phyloP scores from a whole-genome alignment of 495 filamentous ascomycete genomes.

The Xylaria intraflava region DNA sequence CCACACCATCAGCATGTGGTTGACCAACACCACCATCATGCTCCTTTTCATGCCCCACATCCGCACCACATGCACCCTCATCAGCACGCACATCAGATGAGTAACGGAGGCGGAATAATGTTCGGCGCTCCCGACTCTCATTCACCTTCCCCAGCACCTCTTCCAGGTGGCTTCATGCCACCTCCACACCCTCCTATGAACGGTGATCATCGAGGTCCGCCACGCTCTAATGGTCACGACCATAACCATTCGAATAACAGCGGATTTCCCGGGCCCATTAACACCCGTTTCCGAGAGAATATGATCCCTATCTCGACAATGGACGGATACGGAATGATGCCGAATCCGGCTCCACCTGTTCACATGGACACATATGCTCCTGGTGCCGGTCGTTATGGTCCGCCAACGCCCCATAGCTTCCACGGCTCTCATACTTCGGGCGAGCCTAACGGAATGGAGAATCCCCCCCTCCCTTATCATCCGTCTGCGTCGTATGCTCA shows the following conservation, averaged over 20 bases:
- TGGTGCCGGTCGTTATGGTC: slow-evolving; percentile 31
- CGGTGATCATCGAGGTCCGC: slow-evolving; percentile 27
- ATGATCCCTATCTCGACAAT: slow-evolving; percentile 14
- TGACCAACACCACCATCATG: slow-evolving; percentile 14
- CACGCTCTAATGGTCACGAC: slow-evolving; percentile 25
- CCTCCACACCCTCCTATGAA: slow-evolving; percentile 28
- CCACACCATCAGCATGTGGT: slow-evolving; percentile 12
- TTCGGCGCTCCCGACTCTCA: slow-evolving; percentile 43
- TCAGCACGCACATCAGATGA: slow-evolving; percentile 33
- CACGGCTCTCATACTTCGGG: slow-evolving; percentile 47
- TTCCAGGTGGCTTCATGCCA: slow-evolving; percentile 27
- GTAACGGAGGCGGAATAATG: slow-evolving; percentile 38
- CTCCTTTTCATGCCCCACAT: slow-evolving; percentile 14
- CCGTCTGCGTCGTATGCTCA: slow-evolving; percentile 28
- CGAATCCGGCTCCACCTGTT: slow-evolving; percentile 29
- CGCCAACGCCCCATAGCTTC: slow-evolving; percentile 48
- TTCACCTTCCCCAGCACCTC: slow-evolving; percentile 42
- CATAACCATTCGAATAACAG: slow-evolving; percentile 24
- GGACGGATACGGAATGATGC: slow-evolving; percentile 27
- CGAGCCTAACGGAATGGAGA: slow-evolving; percentile 31
- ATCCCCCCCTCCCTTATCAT: slow-evolving; percentile 21
- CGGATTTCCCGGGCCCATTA: slow-evolving; percentile 27
- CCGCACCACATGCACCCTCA: slow-evolving; percentile 15
- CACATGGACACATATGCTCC: slow-evolving; percentile 34
- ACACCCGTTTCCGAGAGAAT: slow-evolving; percentile 23